Evolutionary conservation across 116 monocot species (phyloP).

Genomic region (Trichopus zeylanicus): DNA sequence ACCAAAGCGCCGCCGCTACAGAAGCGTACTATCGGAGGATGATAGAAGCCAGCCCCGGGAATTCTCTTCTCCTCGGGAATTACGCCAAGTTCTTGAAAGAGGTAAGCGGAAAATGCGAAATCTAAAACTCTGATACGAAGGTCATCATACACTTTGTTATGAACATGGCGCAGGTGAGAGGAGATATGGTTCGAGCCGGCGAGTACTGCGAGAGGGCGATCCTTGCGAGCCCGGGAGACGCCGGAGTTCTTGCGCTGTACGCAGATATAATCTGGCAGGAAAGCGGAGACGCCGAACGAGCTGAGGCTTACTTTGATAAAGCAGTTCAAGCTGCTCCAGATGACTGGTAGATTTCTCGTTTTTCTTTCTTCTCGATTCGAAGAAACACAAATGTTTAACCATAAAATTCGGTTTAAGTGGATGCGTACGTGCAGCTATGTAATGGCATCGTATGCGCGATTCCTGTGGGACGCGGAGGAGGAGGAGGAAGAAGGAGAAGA

Average conservation of each 20-base stretch:
- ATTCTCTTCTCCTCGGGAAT: conserved; percentile 41
- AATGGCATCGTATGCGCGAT: conserved; percentile 21
- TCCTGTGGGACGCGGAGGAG: conserved; percentile 30
- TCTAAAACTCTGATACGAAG: neutral
- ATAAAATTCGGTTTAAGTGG: too few species aligned
- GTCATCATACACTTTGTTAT: neutral
- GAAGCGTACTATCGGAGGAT: conserved; percentile 24
- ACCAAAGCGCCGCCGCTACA: neutral
- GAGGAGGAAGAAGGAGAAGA: conserved; percentile 16
- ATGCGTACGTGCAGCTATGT: conserved; percentile 18
- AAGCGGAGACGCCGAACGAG: conserved; percentile 25
- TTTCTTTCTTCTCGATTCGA: neutral
- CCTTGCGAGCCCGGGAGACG: conserved; percentile 29
- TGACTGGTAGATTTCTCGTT: too few species aligned
- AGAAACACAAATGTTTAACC: neutral
- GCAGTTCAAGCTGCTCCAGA: conserved; percentile 43
- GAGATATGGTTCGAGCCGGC: conserved; percentile 16
- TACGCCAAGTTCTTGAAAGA: conserved; percentile 51
- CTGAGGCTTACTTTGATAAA: conserved; percentile 29
- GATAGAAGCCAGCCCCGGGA: conserved; percentile 35
- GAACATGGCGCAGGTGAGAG: conserved; percentile 12
- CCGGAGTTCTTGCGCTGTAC: conserved; percentile 28
- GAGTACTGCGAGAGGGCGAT: conserved; percentile 43
- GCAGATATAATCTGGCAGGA: conserved; percentile 38
- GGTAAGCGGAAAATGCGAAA: conserved; percentile 5